phyloP scores from a whole-genome alignment of 192 early-diverging fungal species.

The Funneliformis mosseae region DNA sequence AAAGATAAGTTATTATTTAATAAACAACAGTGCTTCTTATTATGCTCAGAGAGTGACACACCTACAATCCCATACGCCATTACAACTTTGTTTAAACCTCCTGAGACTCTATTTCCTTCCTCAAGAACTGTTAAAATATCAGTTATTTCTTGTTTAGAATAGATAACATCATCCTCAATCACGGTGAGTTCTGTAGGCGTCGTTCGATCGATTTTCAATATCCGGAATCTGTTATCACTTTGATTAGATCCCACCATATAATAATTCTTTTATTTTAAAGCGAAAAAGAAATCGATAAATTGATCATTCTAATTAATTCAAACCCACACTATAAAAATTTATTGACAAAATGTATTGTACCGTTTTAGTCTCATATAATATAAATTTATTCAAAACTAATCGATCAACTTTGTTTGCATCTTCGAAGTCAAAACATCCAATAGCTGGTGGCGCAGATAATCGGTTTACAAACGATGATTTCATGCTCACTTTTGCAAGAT shows the following conservation, averaged over 20 bases:
- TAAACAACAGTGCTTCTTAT: not conserved
- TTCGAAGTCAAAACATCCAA: not conserved
- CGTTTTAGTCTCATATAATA: slow-evolving; percentile 87
- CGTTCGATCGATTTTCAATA: slow-evolving; percentile 89
- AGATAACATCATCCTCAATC: slow-evolving; percentile 76
- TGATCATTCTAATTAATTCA: not conserved
- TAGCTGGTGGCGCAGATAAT: slow-evolving; percentile 3
- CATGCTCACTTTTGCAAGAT: not conserved
- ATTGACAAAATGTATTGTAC: slow-evolving; percentile 41
- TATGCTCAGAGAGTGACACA: slow-evolving; percentile 15
- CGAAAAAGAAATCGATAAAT: not conserved
- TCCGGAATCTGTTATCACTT: slow-evolving; percentile 71
- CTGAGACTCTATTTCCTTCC: slow-evolving; percentile 74
- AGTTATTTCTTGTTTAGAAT: slow-evolving; percentile 72
- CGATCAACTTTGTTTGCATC: slow-evolving; percentile 14
- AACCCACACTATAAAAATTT: not conserved
- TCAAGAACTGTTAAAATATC: slow-evolving; percentile 77
- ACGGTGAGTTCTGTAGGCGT: slow-evolving; percentile 66
- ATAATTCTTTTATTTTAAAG: slow-evolving; percentile 57
- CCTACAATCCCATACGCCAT: slow-evolving; percentile 78
- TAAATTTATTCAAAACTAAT: slow-evolving; percentile 69
- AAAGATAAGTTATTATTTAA: not conserved
- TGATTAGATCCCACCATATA: slow-evolving; percentile 86
- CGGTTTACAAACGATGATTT: not conserved
- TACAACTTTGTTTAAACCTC: slow-evolving; percentile 69